These are phyloP conservation scores for Coemansia erecta DNA, from an alignment of 192 early-diverging fungal species.

Conservation along the genomic window DNA sequence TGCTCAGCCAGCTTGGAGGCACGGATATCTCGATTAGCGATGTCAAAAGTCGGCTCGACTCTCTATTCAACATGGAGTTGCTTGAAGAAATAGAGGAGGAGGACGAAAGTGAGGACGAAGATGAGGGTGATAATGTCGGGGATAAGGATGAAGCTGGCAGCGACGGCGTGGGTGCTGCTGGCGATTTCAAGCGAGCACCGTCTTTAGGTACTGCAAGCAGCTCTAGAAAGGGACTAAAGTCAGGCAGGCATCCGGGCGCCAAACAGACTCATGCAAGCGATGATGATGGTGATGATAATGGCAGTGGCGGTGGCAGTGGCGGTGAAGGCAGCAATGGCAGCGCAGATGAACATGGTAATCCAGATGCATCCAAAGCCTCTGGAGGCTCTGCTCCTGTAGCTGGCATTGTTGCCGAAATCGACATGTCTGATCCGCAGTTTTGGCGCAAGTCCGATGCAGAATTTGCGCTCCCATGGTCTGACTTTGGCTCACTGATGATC, in stretches of 20 bases:
- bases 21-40: slow-evolving; percentile 23
- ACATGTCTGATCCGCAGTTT: slow-evolving; percentile 44
- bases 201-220: neutral
- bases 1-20: slow-evolving; percentile 27
- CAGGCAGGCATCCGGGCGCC: neutral
- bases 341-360: too few relatives aligned
- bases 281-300: neutral
- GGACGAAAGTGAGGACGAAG: slow-evolving; percentile 30
- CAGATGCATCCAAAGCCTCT: neutral
- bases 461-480: slow-evolving; percentile 44
- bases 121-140: neutral
- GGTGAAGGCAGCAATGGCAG: neutral
- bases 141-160: slow-evolving; percentile 3
- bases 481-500: slow-evolving; percentile 50
- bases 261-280: neutral
- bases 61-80: slow-evolving; percentile 34
- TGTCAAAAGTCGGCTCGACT: slow-evolving; percentile 25
- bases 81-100: slow-evolving; percentile 43
- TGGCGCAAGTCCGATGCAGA: slow-evolving; percentile 37
- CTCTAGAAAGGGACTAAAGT: neutral
- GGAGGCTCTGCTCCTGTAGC: slow-evolving; percentile 8
- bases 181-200: too few relatives aligned
- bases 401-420: slow-evolving; percentile 17
- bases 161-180: too few relatives aligned
- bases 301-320: neutral